phyloP scores from a whole-genome alignment of 441 rosid species.

The Biscutella laevigata region DNA sequence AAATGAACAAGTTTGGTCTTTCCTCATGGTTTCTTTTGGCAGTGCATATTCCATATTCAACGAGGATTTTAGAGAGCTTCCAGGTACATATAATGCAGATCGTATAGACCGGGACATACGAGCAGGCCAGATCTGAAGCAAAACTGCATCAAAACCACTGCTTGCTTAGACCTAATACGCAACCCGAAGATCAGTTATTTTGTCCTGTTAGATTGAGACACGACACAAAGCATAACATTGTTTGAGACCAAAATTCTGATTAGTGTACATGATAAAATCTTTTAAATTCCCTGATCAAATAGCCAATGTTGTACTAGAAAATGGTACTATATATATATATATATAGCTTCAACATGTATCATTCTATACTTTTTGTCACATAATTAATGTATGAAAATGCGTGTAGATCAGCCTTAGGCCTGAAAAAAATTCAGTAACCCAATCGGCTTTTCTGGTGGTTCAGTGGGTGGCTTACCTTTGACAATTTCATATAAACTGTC shows the following conservation, averaged over 20 bases:
- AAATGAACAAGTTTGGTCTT: slow-evolving; percentile 9
- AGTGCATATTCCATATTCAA: slow-evolving; percentile 88
- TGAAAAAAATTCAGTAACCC: slow-evolving; percentile 22
- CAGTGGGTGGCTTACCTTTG: slow-evolving; percentile 14
- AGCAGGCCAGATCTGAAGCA: slow-evolving; percentile 58
- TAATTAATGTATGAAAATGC: slow-evolving; percentile 16
- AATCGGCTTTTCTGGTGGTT: slow-evolving; percentile 9
- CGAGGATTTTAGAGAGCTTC: slow-evolving; percentile 89
- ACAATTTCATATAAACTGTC: too few species aligned
- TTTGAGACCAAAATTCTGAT: slow-evolving; percentile 9
- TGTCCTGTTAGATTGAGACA: slow-evolving; percentile 14
- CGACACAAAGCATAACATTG: slow-evolving; percentile 10
- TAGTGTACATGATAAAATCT: slow-evolving; percentile 15
- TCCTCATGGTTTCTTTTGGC: slow-evolving; percentile 17
- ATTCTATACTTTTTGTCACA: not conserved
- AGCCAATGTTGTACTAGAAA: slow-evolving; percentile 7
- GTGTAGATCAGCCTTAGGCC: slow-evolving; percentile 13
- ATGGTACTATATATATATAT: too few species aligned
- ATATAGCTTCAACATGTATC: too few species aligned
- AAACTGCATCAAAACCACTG: not conserved
- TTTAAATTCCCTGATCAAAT: not conserved
- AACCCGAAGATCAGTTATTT: slow-evolving; percentile 4
- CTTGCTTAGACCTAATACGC: not conserved
- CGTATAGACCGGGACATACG: slow-evolving; percentile 67
- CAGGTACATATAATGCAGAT: slow-evolving; percentile 81